Percentiles rank a stretch among this genome's conserved stretches.
These are phyloP conservation scores for Avicennia marina DNA, from an alignment of 257 asterid genomes.

Conservation along the genomic window DNA sequence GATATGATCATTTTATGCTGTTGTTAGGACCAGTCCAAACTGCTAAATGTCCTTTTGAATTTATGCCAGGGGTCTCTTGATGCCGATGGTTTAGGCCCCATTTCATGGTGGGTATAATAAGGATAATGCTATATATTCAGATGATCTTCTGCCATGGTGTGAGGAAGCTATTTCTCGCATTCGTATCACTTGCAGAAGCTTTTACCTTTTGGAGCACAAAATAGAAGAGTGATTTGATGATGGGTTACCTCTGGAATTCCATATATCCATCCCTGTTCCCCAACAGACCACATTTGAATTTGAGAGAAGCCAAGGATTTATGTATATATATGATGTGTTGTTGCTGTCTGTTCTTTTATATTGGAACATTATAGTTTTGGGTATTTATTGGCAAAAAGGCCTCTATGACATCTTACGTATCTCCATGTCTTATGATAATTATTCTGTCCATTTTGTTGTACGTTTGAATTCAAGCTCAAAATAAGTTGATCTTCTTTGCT, in stretches of 20 bases:
- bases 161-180: background rate
- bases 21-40: too few relatives aligned
- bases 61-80: slow-evolving; percentile 69
- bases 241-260: too few relatives aligned
- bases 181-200: background rate
- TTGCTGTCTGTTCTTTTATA: background rate
- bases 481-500: too few relatives aligned
- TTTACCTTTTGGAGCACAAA: background rate
- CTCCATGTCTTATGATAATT: too few relatives aligned
- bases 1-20: too few relatives aligned
- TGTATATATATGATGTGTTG: background rate
- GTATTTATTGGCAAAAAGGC: too few relatives aligned
- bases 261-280: background rate
- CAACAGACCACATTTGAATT: background rate
- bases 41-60: background rate
- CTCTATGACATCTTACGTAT: too few relatives aligned
- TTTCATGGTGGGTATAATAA: slow-evolving; percentile 78
- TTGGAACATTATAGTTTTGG: background rate
- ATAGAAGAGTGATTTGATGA: background rate
- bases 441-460: too few relatives aligned
- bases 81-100: slow-evolving; percentile 76
- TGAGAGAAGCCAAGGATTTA: background rate
- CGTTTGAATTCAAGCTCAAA: too few relatives aligned
- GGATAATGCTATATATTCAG: background rate
- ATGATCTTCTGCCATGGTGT: background rate